A percentile compares a stretch with the other conserved stretches of the same genome.
Evolutionary conservation across 305 asterid species (phyloP).

Genomic region (Fraxinus paxiana): DNA sequence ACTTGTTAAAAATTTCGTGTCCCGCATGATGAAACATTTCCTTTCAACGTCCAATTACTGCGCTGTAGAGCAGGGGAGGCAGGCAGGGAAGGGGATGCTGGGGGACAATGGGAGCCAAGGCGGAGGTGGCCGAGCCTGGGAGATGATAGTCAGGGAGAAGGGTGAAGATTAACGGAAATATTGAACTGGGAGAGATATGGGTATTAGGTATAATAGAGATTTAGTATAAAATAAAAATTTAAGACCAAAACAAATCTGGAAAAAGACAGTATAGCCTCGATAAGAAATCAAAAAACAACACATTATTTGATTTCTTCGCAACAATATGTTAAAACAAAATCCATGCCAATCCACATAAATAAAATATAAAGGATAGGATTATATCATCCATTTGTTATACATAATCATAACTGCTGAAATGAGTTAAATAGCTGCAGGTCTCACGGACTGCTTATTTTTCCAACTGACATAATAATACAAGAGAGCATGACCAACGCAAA

Average conservation of each 20-base stretch:
- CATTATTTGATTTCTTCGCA: background rate
- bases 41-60: background rate
- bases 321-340: conserved; percentile 7
- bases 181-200: background rate
- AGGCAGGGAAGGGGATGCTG: background rate
- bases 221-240: background rate
- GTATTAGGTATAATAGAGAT: background rate
- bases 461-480: conserved; percentile 25
- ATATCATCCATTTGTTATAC: conserved; percentile 8
- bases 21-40: background rate
- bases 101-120: background rate
- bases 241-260: too few species aligned
- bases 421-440: conserved; percentile 32
- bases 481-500: conserved; percentile 23
- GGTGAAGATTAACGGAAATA: background rate
- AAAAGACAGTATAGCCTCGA: background rate
- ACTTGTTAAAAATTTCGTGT: background rate
- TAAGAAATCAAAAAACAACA: background rate
- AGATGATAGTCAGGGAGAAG: background rate
- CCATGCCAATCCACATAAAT: conserved; percentile 27
- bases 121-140: background rate
- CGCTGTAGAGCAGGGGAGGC: background rate
- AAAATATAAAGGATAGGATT: conserved; percentile 25
- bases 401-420: conserved; percentile 2
- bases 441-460: conserved; percentile 49